Conservation (phyloP, 192 early-diverging fungal genomes). For the Gryganskiella cystojenkinii region DNA sequence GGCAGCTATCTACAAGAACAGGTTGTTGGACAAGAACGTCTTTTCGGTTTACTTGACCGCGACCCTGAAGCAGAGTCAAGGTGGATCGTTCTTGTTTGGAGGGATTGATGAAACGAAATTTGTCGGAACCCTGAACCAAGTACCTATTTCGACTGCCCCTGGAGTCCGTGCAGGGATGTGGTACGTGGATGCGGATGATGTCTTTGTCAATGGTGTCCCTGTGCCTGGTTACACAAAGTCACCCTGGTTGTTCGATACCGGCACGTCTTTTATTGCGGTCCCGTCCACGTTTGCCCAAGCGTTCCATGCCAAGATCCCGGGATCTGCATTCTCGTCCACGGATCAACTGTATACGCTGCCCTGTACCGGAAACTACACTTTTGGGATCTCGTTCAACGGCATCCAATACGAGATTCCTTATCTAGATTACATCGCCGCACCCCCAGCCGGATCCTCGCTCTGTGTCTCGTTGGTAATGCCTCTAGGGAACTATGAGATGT, state of each 20-base stretch:
- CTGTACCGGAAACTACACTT: constrained; percentile 5
- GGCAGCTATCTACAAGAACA: constrained; percentile 10
- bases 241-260: constrained; percentile 25
- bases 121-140: constrained; percentile 2
- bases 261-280: constrained; percentile 26
- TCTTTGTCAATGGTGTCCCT: constrained; percentile 1
- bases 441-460: constrained; percentile 1
- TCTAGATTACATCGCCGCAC: constrained; percentile 2
- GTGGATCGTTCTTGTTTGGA: constrained; percentile 26
- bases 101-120: constrained; percentile 24
- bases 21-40: constrained; percentile 17
- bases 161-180: constrained; percentile 18
- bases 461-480: constrained; percentile 29
- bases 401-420: constrained; percentile 25
- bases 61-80: constrained; percentile 15
- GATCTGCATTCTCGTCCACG: constrained; percentile 6
- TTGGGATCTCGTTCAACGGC: constrained; percentile 25
- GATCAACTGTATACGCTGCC: constrained; percentile 18
- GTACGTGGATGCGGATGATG: constrained; percentile 20
- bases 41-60: constrained; percentile 16
- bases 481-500: constrained; percentile 20
- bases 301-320: constrained; percentile 20
- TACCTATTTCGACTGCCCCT: constrained; percentile 9
- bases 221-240: constrained; percentile 20
- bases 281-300: constrained; percentile 13